Conservation (phyloP, 2,329 filamentous ascomycete species). For the Aspergillus novoparasiticus region DNA sequence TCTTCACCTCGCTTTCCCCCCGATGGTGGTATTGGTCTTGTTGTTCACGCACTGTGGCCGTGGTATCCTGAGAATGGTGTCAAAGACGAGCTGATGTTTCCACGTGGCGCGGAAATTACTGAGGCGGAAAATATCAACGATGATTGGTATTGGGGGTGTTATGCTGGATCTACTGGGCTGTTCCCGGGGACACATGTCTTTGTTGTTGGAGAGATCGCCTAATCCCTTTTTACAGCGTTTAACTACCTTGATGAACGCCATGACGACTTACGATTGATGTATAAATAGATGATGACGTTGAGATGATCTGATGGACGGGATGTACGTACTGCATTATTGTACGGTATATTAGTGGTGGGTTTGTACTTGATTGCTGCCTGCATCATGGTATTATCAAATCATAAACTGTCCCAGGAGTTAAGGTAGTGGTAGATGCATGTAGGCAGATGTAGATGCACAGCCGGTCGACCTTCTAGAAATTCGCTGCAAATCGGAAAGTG, state of each 20-base stretch:
- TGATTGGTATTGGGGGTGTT: slow-evolving; percentile 87
- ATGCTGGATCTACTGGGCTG: slow-evolving; percentile 76
- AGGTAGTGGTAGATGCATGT: background rate
- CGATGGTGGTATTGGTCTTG: slow-evolving; percentile 70
- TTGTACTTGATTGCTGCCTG: background rate
- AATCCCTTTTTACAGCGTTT: background rate
- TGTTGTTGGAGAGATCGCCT: slow-evolving; percentile 45
- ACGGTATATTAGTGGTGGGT: background rate
- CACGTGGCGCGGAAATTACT: slow-evolving; percentile 76
- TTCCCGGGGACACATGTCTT: slow-evolving; percentile 79
- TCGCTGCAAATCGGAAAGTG: background rate
- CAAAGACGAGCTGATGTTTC: slow-evolving; percentile 78
- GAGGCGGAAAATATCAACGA: slow-evolving; percentile 87
- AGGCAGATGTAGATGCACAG: background rate
- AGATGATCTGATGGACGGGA: background rate
- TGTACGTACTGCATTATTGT: background rate
- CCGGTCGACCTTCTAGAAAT: background rate
- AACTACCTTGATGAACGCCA: background rate
- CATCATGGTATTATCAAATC: background rate
- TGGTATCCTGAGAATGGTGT: slow-evolving; percentile 68
- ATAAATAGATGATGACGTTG: slow-evolving; percentile 4
- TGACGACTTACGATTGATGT: slow-evolving; percentile 2
- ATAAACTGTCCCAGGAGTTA: background rate
- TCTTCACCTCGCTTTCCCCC: slow-evolving; percentile 62
- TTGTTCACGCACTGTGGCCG: slow-evolving; percentile 69